Evolutionary conservation across 2,329 filamentous ascomycete species (phyloP).

Genomic region (Tolypocladium album): DNA sequence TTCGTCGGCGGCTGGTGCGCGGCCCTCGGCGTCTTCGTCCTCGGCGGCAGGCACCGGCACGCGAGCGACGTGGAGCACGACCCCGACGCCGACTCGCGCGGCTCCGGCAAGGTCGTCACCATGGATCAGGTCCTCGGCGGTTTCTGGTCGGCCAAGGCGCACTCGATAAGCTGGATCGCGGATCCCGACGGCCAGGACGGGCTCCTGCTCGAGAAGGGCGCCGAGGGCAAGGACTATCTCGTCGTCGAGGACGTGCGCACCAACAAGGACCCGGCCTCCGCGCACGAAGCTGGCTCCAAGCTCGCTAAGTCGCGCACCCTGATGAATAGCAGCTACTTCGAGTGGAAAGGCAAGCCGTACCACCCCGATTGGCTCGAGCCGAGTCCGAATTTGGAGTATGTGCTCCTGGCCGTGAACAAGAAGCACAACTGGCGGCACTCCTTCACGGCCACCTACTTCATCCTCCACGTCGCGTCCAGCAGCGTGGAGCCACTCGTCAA

Average conservation of each 20-base stretch:
- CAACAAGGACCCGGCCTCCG: constrained; percentile 17
- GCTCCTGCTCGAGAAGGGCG: constrained; percentile 64
- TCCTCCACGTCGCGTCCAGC: constrained; percentile 81
- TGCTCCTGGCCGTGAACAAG: constrained; percentile 65
- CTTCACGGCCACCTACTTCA: constrained; percentile 76
- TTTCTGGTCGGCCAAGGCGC: constrained; percentile 51
- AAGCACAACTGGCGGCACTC: constrained; percentile 85
- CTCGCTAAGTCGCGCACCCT: constrained; percentile 51
- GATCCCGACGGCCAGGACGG: constrained; percentile 73
- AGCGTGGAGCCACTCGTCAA: constrained; percentile 68
- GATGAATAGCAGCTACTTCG: constrained; percentile 60
- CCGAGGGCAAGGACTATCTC: constrained; percentile 58
- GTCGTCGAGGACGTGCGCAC: constrained; percentile 77
- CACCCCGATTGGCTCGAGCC: constrained; percentile 56
- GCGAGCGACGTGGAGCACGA: constrained; percentile 54
- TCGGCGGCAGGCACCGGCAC: constrained; percentile 54
- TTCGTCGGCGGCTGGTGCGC: constrained; percentile 58
- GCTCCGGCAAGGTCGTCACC: constrained; percentile 61
- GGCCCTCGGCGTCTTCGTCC: constrained; percentile 57
- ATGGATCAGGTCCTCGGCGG: constrained; percentile 60
- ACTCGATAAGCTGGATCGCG: constrained; percentile 66
- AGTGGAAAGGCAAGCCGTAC: constrained; percentile 43
- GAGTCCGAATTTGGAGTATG: constrained; percentile 74
- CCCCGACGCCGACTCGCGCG: constrained; percentile 52
- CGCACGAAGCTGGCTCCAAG: constrained; percentile 17